These are phyloP conservation scores for Fusarium citri DNA, from an alignment of 2,329 filamentous ascomycete species.

Conservation along the genomic window DNA sequence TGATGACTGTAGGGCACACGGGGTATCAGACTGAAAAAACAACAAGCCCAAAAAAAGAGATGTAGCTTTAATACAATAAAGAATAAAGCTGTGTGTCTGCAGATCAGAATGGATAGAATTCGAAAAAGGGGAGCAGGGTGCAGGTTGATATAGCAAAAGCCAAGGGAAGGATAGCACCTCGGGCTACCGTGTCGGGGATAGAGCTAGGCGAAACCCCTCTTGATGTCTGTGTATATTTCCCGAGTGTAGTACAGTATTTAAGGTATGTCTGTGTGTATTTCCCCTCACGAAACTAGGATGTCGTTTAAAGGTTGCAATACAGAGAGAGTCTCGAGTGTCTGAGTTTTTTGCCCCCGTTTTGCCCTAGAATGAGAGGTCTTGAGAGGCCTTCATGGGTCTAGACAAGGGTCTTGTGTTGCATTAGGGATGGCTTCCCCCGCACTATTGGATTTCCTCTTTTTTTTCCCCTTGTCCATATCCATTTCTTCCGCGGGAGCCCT, in stretches of 20 bases:
- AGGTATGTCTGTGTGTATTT: conserved; percentile 5
- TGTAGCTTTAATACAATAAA: background rate
- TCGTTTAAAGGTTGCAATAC: background rate
- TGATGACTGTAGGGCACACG: background rate
- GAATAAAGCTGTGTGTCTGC: conserved; percentile 11
- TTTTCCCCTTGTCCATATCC: background rate
- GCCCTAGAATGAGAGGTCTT: conserved; percentile 1
- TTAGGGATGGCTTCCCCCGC: conserved; percentile 25
- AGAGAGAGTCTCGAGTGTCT: background rate
- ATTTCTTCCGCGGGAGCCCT: conserved; percentile 17
- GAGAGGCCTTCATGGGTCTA: background rate
- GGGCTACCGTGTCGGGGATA: conserved; percentile 41
- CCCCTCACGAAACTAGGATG: conserved; percentile 37
- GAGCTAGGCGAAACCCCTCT: conserved; percentile 19
- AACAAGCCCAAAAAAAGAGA: background rate
- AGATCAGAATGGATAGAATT: conserved; percentile 15
- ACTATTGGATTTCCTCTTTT: conserved; percentile 30
- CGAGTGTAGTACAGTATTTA: background rate
- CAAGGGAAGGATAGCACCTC: conserved; percentile 36
- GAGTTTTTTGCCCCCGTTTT: conserved; percentile 23
- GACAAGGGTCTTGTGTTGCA: conserved; percentile 6
- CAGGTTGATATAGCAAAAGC: conserved; percentile 30
- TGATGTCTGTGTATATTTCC: conserved; percentile 3
- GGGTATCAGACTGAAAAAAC: background rate
- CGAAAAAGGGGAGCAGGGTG: conserved; percentile 13